phyloP scores from a whole-genome alignment of 805 yeast genomes.

The Candida sakaeoensis region DNA sequence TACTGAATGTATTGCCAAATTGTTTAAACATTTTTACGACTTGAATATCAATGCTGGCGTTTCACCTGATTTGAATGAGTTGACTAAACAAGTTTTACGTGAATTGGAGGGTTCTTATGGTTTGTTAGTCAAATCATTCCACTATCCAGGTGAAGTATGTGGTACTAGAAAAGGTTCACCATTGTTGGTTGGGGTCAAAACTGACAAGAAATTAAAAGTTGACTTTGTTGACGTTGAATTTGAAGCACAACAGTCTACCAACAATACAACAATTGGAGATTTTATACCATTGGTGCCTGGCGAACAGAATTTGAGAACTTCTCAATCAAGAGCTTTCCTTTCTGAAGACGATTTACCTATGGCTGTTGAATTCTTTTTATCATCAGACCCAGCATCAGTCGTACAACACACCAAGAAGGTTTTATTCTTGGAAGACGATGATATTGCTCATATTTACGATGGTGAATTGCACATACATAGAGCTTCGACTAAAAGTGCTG shows the following conservation, averaged over 20 bases:
- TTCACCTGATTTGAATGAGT: slow-evolving; percentile 82
- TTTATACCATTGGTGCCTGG: slow-evolving; percentile 51
- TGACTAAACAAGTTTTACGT: slow-evolving; percentile 86
- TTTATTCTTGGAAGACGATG: slow-evolving; percentile 94
- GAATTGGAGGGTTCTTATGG: slow-evolving; percentile 99
- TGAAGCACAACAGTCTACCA: slow-evolving; percentile 54
- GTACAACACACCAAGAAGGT: slow-evolving; percentile 97
- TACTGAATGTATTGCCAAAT: slow-evolving; percentile 95
- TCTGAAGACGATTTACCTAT: slow-evolving; percentile 90
- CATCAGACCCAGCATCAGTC: slow-evolving; percentile 96
- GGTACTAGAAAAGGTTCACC: slow-evolving; percentile 99
- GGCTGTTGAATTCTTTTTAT: slow-evolving; percentile 93
- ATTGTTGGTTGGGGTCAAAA: slow-evolving; percentile 92
- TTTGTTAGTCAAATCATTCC: slow-evolving; percentile 82
- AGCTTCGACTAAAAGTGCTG: slow-evolving; percentile 69
- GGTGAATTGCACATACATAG: slow-evolving; percentile 99
- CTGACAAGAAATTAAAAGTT: slow-evolving; percentile 91
- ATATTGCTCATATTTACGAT: slow-evolving; percentile 95
- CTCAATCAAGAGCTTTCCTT: slow-evolving; percentile 94
- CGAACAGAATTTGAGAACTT: slow-evolving; percentile 66
- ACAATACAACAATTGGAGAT: slow-evolving; percentile 17
- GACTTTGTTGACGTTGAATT: slow-evolving; percentile 98
- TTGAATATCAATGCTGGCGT: slow-evolving; percentile 66
- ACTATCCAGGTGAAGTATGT: slow-evolving; percentile 92
- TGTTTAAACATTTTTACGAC: slow-evolving; percentile 87